Base-by-base conservation (phyloP, 2,329 filamentous ascomycete species). In the Epichloe festucae region DNA sequence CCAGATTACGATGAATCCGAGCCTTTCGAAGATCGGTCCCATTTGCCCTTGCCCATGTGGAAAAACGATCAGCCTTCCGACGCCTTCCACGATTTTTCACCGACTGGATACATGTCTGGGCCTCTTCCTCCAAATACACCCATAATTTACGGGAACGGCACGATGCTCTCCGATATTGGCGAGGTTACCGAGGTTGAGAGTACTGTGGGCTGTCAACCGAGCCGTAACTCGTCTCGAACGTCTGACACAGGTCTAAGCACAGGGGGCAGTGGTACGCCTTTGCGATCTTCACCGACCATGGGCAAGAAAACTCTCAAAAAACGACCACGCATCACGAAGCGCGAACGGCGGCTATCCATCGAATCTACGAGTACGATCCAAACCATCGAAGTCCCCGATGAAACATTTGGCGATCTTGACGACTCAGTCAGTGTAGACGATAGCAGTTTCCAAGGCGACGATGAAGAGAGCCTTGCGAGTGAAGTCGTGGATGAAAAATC, bases 111-210 rank as follows among this genome's bases (percentile, higher is more conserved):
- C 57, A 62, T 66, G 41, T 62, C 71, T 7, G 70, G 71, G 0
- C 69, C 75, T 5, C 64, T 76, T 34, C 71, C 74, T 14, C 76
- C 77, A 35, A 74, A 73, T 1, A 84, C 81, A 0, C 81, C 81
- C 7, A 84, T 84, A 54, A 83, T 84, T 55, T 84, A 84, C 57
- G 81, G 81, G 49, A 84, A 84, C 58, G 81, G 81, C 44, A 84
- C 81, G 43, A 84, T 84, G 80, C 64, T 84, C 44, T 84, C 80
- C 5, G 81, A 84, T 62, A 84, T 84, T 65, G 73, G 75, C 17
- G 73, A 78, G 64, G 74, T 78, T 39, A 76, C 74, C 44, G 73
- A 77, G 63, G 73, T 68, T n/a, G 73, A 77, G 57, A 75, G 73
- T 54, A 74, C 70, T 5, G 66, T 67, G 6, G 76, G 75, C 36